Percentiles rank a stretch among this genome's conserved stretches.
These are phyloP conservation scores for Kodamaea sp. DNA, from an alignment of 1,139 yeast species.

Conservation along the genomic window DNA sequence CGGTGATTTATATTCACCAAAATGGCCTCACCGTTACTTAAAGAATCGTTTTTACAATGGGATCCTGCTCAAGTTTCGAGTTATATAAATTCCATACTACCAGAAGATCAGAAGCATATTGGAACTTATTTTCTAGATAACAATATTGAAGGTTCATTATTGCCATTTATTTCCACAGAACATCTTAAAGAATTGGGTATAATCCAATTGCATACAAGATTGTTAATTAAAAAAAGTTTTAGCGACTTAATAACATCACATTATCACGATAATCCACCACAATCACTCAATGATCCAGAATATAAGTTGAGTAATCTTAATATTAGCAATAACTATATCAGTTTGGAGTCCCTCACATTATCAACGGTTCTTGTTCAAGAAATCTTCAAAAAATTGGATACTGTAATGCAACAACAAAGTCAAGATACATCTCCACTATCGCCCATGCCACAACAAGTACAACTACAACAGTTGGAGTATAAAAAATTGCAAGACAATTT, in stretches of 20 bases:
- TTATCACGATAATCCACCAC: slow-evolving; percentile 29
- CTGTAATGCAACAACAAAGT: slow-evolving; percentile 9
- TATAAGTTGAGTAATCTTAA: slow-evolving; percentile 27
- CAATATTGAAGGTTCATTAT: slow-evolving; percentile 58
- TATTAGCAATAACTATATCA: slow-evolving; percentile 32
- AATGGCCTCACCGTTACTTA: slow-evolving; percentile 18
- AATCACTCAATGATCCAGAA: slow-evolving; percentile 29
- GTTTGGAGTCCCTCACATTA: slow-evolving; percentile 33
- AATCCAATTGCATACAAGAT: slow-evolving; percentile 36
- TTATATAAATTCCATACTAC: slow-evolving; percentile 27
- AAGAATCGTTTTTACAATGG: slow-evolving; percentile 44
- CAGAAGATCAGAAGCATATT: slow-evolving; percentile 19
- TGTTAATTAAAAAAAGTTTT: slow-evolving; percentile 47
- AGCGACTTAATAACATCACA: slow-evolving; percentile 41
- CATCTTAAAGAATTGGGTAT: slow-evolving; percentile 63
- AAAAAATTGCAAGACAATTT: slow-evolving; percentile 47
- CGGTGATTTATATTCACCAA: neutral
- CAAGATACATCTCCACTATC: slow-evolving; percentile 14
- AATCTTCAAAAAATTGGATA: slow-evolving; percentile 27
- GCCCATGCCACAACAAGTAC: slow-evolving; percentile 12
- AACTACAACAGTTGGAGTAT: slow-evolving; percentile 31
- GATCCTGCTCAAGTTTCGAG: slow-evolving; percentile 47
- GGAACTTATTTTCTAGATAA: slow-evolving; percentile 45
- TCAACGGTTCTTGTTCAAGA: slow-evolving; percentile 37
- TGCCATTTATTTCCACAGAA: slow-evolving; percentile 56